Evolutionary conservation across 305 asterid species (phyloP).

Genomic region (Fraxinus xanthoxyloides): DNA sequence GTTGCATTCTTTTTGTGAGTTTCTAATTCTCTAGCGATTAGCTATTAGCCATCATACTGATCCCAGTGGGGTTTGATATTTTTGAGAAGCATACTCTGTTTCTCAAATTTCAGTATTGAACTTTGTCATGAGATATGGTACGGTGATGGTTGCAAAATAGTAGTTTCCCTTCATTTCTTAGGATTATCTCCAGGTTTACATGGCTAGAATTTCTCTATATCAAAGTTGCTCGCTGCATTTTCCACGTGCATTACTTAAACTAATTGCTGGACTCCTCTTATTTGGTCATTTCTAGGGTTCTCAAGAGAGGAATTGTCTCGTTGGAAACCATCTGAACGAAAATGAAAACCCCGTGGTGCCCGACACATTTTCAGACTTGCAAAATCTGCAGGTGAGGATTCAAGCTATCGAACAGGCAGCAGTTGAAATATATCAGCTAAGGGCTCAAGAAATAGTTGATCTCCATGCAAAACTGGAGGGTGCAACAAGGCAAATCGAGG

Average conservation of each 20-base stretch:
- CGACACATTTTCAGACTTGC: slow-evolving; percentile 45
- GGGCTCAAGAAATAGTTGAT: slow-evolving; percentile 53
- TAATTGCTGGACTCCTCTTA: slow-evolving; percentile 15
- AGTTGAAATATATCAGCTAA: slow-evolving; percentile 45
- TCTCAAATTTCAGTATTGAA: not conserved
- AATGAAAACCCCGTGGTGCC: slow-evolving; percentile 26
- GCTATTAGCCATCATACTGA: not conserved
- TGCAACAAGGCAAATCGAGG: slow-evolving; percentile 61
- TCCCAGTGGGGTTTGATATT: not conserved
- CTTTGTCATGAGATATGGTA: not conserved
- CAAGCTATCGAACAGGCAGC: slow-evolving; percentile 57
- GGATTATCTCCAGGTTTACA: not conserved
- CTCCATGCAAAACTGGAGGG: slow-evolving; percentile 64
- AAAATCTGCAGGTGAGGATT: slow-evolving; percentile 54
- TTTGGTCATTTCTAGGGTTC: slow-evolving; percentile 43
- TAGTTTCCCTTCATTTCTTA: not conserved
- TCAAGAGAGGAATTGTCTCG: slow-evolving; percentile 19
- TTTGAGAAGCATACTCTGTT: not conserved
- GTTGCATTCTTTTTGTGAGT: not conserved
- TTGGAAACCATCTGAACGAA: slow-evolving; percentile 22
- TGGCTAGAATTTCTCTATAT: not conserved
- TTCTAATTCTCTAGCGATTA: not conserved
- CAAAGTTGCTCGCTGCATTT: slow-evolving; percentile 2
- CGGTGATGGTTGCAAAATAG: not conserved
- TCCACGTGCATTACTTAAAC: not conserved